Evolutionary conservation across 202 grass and related monocot genomes (phyloP).

Genomic region (Digitaria exilis): DNA sequence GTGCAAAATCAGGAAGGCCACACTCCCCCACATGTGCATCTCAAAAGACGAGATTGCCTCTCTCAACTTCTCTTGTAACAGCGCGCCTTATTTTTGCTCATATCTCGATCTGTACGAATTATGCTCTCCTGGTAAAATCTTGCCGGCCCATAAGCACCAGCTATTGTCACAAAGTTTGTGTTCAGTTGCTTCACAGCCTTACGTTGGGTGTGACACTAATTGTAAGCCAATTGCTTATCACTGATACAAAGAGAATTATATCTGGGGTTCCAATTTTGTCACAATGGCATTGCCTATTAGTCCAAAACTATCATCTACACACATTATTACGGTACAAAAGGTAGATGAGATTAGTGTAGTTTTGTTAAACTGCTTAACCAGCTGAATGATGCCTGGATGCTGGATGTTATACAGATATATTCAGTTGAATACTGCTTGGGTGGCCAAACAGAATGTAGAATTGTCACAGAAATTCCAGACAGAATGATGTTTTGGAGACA

Average conservation of each 20-base stretch:
- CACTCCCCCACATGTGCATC: slow-evolving; percentile 16
- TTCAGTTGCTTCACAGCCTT: no score
- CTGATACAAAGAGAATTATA: no score
- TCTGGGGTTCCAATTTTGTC: slow-evolving; percentile 3
- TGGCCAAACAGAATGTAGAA: slow-evolving; percentile 6
- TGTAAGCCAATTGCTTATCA: no score
- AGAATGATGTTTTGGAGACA: slow-evolving; percentile 17
- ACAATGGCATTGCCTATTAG: not conserved
- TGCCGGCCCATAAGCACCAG: no score
- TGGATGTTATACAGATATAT: not conserved
- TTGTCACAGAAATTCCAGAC: slow-evolving; percentile 19
- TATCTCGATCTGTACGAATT: not conserved
- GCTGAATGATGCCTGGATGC: not conserved
- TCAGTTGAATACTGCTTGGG: not conserved
- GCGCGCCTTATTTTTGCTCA: slow-evolving; percentile 9
- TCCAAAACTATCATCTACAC: slow-evolving; percentile 22
- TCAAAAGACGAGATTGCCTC: slow-evolving; percentile 41
- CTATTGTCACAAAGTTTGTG: no score
- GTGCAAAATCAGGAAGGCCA: slow-evolving; percentile 30
- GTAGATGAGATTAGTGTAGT: not conserved
- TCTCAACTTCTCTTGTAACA: slow-evolving; percentile 30
- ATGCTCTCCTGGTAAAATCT: not conserved
- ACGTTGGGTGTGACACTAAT: no score
- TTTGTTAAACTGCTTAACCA: slow-evolving; percentile 31
- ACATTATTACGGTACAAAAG: slow-evolving; percentile 18